A percentile compares a stretch with the other conserved stretches of the same genome.
phyloP scores from a whole-genome alignment of 2,329 filamentous ascomycete genomes.

The Aspergillus tanneri region DNA sequence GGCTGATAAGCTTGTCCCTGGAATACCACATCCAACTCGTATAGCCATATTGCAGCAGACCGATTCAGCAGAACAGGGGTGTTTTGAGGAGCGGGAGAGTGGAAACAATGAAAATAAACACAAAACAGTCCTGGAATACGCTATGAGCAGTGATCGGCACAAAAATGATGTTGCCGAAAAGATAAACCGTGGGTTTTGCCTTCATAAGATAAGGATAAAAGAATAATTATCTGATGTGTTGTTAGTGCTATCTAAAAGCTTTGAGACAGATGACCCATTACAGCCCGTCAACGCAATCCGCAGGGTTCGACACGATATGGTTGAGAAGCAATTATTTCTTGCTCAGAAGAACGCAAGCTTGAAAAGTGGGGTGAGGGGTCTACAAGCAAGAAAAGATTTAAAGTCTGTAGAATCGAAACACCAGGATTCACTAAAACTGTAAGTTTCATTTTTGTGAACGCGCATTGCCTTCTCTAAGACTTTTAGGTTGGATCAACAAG shows the following conservation, averaged over 20 bases:
- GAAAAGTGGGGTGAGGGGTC: constrained; percentile 71
- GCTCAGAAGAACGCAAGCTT: constrained; percentile 71
- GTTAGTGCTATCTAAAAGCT: constrained; percentile 57
- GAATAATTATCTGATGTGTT: not conserved
- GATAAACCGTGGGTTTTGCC: constrained; percentile 53
- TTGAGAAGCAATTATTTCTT: constrained; percentile 64
- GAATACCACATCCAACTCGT: constrained; percentile 65
- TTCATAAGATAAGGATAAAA: not conserved
- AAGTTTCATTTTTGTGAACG: constrained; percentile 21
- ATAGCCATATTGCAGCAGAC: constrained; percentile 71
- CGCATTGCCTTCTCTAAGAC: not conserved
- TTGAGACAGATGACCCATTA: constrained; percentile 59
- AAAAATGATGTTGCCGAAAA: constrained; percentile 60
- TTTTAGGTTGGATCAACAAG: constrained; percentile 50
- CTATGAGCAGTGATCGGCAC: constrained; percentile 55
- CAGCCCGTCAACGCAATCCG: constrained; percentile 62
- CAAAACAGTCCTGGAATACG: constrained; percentile 63
- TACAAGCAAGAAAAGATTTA: constrained; percentile 73
- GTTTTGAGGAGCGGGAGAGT: constrained; percentile 19
- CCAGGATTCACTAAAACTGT: constrained; percentile 57
- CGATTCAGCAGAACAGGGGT: constrained; percentile 35
- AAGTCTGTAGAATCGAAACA: constrained; percentile 67
- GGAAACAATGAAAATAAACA: constrained; percentile 16
- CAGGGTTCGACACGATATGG: constrained; percentile 60
- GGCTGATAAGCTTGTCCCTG: constrained; percentile 74